Evolutionary conservation across 345 rosid species (phyloP).

Genomic region (Turritis glabra): DNA sequence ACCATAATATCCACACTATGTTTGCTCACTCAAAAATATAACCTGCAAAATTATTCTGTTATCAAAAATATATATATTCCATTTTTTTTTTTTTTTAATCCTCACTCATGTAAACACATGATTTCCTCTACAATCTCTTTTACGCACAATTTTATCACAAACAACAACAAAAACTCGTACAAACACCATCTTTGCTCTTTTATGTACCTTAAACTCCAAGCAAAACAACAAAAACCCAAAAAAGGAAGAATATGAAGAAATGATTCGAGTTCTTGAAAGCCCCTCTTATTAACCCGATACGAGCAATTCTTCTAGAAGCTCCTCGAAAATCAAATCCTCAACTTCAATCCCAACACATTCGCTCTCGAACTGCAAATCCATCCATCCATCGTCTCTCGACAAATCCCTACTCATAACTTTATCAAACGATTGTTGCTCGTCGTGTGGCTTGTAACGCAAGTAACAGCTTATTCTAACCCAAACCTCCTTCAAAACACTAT

Average conservation of each 20-base stretch:
- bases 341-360: constrained; percentile 75
- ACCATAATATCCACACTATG: neutral
- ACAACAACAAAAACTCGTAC: neutral
- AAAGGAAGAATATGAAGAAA: neutral
- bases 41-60: neutral
- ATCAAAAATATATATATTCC: neutral
- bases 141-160: constrained; percentile 5
- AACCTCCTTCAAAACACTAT: constrained; percentile 63
- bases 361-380: constrained; percentile 72
- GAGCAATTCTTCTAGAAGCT: constrained; percentile 63
- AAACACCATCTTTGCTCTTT: constrained; percentile 8
- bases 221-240: neutral
- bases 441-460: constrained; percentile 42
- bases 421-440: constrained; percentile 49
- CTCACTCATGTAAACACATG: neutral
- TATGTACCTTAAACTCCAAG: constrained; percentile 34
- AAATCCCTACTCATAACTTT: constrained; percentile 52
- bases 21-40: too few relatives aligned
- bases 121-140: neutral
- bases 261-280: neutral
- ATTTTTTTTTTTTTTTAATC: neutral
- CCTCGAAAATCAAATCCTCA: constrained; percentile 66
- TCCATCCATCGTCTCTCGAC: constrained; percentile 62
- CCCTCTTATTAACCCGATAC: neutral
- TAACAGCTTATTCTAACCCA: constrained; percentile 65